A percentile compares a stretch with the other conserved stretches of the same genome.
Evolutionary conservation across 208 protist species (phyloP).

Genomic region (Acanthamoeba culbertsoni): DNA sequence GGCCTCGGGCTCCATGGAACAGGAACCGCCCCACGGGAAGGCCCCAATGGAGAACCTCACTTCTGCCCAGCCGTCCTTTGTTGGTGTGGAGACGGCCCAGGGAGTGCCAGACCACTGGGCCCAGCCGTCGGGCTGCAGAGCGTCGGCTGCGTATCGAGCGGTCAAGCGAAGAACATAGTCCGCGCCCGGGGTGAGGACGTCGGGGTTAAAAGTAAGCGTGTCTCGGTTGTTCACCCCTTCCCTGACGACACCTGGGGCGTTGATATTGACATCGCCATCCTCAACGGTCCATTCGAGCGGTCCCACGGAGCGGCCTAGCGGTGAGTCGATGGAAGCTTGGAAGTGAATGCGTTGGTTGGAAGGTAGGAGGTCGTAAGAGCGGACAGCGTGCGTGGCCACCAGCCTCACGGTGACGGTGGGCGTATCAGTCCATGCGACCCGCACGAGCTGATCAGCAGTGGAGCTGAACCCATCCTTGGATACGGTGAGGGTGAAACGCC

Average conservation of each 20-base stretch:
- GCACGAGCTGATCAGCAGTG: neutral
- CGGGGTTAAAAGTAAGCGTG: neutral
- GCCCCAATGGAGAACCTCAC: neutral
- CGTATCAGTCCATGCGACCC: neutral
- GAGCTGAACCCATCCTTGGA: neutral
- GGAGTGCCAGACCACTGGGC: neutral
- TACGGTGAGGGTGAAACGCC: neutral
- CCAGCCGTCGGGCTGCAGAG: neutral
- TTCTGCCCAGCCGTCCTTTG: neutral
- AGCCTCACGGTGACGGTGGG: neutral
- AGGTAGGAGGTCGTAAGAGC: neutral
- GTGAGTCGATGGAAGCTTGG: neutral
- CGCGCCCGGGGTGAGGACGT: neutral
- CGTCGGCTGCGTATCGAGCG: neutral
- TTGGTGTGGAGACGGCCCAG: neutral
- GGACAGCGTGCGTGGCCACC: neutral
- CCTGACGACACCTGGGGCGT: neutral
- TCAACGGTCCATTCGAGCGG: neutral
- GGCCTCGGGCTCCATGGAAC: neutral
- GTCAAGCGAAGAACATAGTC: neutral
- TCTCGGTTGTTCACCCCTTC: neutral
- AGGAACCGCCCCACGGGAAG: neutral
- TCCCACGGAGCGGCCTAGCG: neutral
- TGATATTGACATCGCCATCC: neutral
- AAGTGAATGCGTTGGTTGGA: neutral